Conservation (phyloP, 2,329 filamentous ascomycete genomes). For the Dissoconium aciculare region DNA sequence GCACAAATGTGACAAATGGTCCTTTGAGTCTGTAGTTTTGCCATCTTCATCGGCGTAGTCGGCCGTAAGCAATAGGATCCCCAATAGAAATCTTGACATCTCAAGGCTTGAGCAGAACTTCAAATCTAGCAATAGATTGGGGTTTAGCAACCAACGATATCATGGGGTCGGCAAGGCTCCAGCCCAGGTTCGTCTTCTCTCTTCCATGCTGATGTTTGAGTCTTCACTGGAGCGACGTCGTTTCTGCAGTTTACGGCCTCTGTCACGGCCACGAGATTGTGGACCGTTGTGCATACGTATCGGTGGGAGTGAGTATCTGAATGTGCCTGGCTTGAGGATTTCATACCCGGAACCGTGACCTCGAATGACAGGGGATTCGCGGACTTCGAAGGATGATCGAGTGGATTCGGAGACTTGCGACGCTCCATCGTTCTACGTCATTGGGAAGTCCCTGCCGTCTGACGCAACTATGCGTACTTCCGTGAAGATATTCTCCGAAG, state of each 20-base stretch:
- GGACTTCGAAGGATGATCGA: constrained; percentile 16
- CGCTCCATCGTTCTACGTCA: too few species aligned
- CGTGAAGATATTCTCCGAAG: background rate
- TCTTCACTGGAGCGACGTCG: constrained; percentile 17
- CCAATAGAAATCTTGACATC: too few species aligned
- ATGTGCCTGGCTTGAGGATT: constrained; percentile 22
- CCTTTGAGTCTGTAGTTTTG: too few species aligned
- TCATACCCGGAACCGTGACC: constrained; percentile 24
- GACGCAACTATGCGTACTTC: background rate
- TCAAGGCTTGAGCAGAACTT: too few species aligned
- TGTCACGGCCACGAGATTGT: constrained; percentile 13
- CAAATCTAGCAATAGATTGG: too few species aligned
- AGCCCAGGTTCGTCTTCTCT: constrained; percentile 4
- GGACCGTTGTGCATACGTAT: constrained; percentile 1
- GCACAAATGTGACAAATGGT: too few species aligned
- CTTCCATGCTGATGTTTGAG: constrained; percentile 6
- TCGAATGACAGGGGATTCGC: constrained; percentile 16
- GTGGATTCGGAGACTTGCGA: too few species aligned
- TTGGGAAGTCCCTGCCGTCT: too few species aligned
- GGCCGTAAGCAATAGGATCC: too few species aligned
- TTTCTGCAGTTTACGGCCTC: constrained; percentile 20
- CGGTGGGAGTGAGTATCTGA: constrained; percentile 10
- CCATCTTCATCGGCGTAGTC: too few species aligned
- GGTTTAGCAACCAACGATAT: background rate
- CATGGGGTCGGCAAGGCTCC: background rate